These are phyloP conservation scores for Raffaelea ambrosiae DNA, from an alignment of 2,329 filamentous ascomycete species.

Conservation along the genomic window DNA sequence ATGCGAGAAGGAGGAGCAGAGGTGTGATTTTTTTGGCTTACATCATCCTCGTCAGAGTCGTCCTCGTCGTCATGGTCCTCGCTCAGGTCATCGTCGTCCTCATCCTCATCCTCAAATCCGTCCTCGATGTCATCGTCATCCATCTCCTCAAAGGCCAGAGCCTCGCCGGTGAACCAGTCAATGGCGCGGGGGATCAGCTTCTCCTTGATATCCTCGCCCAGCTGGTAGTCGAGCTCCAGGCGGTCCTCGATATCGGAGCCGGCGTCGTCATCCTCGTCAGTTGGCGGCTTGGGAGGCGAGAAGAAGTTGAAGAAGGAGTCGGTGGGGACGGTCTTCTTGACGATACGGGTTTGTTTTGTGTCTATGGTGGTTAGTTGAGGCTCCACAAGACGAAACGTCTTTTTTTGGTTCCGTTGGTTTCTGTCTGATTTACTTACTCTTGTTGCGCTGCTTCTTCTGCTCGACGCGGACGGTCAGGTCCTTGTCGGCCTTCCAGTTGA, in stretches of 20 bases:
- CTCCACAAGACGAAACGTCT: no score
- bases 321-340: conserved; percentile 98
- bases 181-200: conserved; percentile 97
- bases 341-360: conserved; percentile 97
- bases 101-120: conserved; percentile 82
- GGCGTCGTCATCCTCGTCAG: conserved; percentile 63
- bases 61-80: conserved; percentile 79
- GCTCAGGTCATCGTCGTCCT: conserved; percentile 82
- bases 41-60: conserved; percentile 66
- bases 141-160: conserved; percentile 90
- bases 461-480: conserved; percentile 91
- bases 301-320: conserved; percentile 99
- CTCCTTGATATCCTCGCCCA: conserved; percentile 99
- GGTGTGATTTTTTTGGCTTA: conserved; percentile 32
- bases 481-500: conserved; percentile 90
- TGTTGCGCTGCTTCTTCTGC: conserved; percentile 99
- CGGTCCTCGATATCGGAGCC: conserved; percentile 93
- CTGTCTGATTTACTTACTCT: conserved; percentile 58
- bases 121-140: conserved; percentile 74
- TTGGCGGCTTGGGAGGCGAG: conserved; percentile 81
- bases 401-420: no score
- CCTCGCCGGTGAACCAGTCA: conserved; percentile 99
- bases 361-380: conserved; percentile 41
- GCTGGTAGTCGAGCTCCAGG: conserved; percentile 95
- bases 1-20: not conserved